Conservation (phyloP, 768 basidiomycete genomes). For the Xanthoconium stramineum region DNA sequence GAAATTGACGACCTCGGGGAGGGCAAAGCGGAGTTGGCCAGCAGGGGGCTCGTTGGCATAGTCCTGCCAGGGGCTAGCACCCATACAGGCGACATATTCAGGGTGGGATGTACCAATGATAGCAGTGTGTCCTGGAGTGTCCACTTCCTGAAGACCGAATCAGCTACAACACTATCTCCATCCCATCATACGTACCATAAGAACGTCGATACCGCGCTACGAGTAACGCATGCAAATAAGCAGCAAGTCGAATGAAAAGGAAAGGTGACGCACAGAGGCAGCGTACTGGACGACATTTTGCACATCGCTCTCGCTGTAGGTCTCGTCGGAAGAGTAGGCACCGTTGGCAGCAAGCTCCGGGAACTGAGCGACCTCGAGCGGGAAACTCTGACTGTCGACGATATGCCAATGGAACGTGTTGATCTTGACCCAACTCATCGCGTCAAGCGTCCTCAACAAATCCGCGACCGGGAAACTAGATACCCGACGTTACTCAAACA, state of each 20-base stretch:
- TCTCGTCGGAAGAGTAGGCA: conserved; percentile 56
- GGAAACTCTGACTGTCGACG: conserved; percentile 79
- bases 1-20: conserved; percentile 57
- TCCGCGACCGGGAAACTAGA: conserved; percentile 38
- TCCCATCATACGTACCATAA: conserved; percentile 38
- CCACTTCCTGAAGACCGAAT: conserved; percentile 57
- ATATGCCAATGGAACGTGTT: conserved; percentile 86
- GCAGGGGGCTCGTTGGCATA: conserved; percentile 78
- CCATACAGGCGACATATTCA: conserved; percentile 67
- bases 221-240: conserved; percentile 6
- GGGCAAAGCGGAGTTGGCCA: conserved; percentile 76
- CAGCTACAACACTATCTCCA: background rate
- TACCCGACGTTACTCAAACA: background rate
- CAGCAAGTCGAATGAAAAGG: background rate
- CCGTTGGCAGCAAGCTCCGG: conserved; percentile 59
- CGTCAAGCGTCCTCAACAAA: conserved; percentile 44
- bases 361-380: conserved; percentile 59
- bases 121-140: conserved; percentile 81
- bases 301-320: conserved; percentile 58
- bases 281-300: conserved; percentile 64
- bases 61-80: conserved; percentile 51
- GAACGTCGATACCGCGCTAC: conserved; percentile 70
- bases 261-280: conserved; percentile 50
- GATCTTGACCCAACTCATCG: conserved; percentile 53
- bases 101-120: conserved; percentile 63